Conservation (phyloP, 257 asterid species). For the Primulina huaijiensis region DNA sequence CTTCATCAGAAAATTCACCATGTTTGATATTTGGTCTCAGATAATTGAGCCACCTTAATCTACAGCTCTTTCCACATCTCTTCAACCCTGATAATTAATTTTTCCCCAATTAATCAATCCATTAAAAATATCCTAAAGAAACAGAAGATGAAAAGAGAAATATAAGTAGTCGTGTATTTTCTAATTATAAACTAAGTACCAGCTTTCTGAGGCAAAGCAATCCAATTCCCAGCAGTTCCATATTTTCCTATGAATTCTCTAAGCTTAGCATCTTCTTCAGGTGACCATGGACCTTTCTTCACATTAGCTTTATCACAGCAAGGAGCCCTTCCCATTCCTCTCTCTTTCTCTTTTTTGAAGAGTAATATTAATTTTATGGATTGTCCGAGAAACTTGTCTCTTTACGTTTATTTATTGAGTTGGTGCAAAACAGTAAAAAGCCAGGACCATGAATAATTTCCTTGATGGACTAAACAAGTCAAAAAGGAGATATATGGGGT, state of each 20-base stretch:
- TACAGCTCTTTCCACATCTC: conserved; percentile 90
- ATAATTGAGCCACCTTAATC: conserved; percentile 89
- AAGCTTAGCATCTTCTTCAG: conserved; percentile 88
- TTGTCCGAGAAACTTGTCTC: too few relatives aligned
- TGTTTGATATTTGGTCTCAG: conserved; percentile 80
- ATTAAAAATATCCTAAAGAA: not conserved
- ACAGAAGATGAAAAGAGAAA: not conserved
- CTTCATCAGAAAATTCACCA: conserved; percentile 86
- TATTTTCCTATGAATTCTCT: conserved; percentile 71
- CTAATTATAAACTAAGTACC: conserved; percentile 29
- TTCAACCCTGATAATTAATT: conserved; percentile 42
- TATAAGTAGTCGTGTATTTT: too few relatives aligned
- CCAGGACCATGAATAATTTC: too few relatives aligned
- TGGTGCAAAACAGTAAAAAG: too few relatives aligned
- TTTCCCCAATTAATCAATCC: not conserved
- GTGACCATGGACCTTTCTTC: conserved; percentile 95
- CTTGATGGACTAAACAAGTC: too few relatives aligned
- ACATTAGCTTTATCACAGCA: conserved; percentile 93
- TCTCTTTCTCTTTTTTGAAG: too few relatives aligned
- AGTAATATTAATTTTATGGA: too few relatives aligned
- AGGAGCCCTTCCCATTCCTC: conserved; percentile 84
- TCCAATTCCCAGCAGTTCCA: conserved; percentile 90
- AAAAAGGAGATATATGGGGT: too few relatives aligned
- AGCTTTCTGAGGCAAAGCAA: conserved; percentile 83
- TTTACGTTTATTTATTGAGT: too few relatives aligned